Evolutionary conservation across 2,329 filamentous ascomycete species (phyloP), one percentile per base, ranked within the genome.

Genomic region (Penicillium aurantiogriseum): DNA sequence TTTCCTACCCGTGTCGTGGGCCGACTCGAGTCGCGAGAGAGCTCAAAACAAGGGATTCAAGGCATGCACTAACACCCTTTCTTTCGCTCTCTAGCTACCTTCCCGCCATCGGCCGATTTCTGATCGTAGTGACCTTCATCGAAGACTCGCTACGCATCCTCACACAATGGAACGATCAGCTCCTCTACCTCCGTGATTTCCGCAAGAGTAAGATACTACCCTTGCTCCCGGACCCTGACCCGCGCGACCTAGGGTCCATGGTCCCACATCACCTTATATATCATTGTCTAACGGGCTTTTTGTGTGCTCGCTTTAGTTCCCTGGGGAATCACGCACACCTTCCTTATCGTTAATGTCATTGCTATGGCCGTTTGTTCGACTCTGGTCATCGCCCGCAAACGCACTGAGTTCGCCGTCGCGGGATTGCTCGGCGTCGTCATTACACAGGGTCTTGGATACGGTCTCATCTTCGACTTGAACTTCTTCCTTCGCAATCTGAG

Each of bases 401-500:
- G 95, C 81, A 94, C 91, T 65, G 93, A 96, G 77, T 93, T 92
- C 77, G 94, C 93, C 58, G 94, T 97, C 58, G 86, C 81, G 60
- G 94, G 93, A 61, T 89, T 99, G 63, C 89, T 97, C 75, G 89
- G 81, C 52, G 94, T 99, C 52, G 93, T 99, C 51, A 77, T 99
- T 61, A 88, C 92, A 35, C 94, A 99, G 79, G 94, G 93, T 21
- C 85, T 99, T 55, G 94, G 94, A 68, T 99, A 99, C 76, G 94
- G 94, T 58, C 85, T 99, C 62, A 96, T 99, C 77, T 97, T 99
- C 76, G 94, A 99, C 77, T 85, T 97, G 73, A 99, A 97, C 86
- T 99, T 99, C 84, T 99, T 99, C 87, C 89, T 99, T 64, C 92
- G 94, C 79, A 99, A 99, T 75, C 83, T 99, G 61, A 96, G 92